Evolutionary conservation across 1,139 yeast genomes (phyloP).

Genomic region (Suhomyces bolitotheri): DNA sequence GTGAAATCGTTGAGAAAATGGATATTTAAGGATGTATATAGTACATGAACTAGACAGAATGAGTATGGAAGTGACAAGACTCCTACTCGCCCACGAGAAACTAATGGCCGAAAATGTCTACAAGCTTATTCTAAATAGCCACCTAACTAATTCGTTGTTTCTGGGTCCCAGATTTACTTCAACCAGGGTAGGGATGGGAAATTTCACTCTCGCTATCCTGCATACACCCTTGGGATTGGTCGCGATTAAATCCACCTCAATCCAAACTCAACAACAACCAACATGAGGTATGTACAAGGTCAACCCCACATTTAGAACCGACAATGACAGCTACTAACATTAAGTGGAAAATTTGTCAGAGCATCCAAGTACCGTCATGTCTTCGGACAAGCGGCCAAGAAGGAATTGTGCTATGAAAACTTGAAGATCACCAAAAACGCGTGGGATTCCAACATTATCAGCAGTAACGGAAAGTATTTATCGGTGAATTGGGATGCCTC

Average conservation of each 20-base stretch:
- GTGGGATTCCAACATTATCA: conserved; percentile 89
- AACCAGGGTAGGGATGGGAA: too few species aligned
- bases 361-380: conserved; percentile 97
- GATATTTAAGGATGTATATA: conserved; percentile 29
- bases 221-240: too few species aligned
- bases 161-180: too few species aligned
- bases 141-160: too few species aligned
- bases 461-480: conserved; percentile 75
- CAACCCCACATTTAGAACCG: not conserved
- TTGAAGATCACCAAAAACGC: conserved; percentile 85
- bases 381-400: conserved; percentile 87
- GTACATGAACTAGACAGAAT: not conserved
- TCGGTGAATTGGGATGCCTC: conserved; percentile 92
- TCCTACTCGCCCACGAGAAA: too few species aligned
- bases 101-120: too few species aligned
- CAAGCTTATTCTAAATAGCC: too few species aligned
- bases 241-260: too few species aligned
- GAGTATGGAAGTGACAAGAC: too few species aligned
- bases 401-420: conserved; percentile 86
- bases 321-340: conserved; percentile 12
- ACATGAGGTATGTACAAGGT: conserved; percentile 6
- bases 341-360: conserved; percentile 88
- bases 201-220: too few species aligned
- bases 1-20: conserved; percentile 54
- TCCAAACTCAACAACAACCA: conserved; percentile 7